Percentiles rank a stretch among this genome's conserved stretches.
Conservation (phyloP, 129 eudicot genomes). For the Escallonia herrerae region DNA sequence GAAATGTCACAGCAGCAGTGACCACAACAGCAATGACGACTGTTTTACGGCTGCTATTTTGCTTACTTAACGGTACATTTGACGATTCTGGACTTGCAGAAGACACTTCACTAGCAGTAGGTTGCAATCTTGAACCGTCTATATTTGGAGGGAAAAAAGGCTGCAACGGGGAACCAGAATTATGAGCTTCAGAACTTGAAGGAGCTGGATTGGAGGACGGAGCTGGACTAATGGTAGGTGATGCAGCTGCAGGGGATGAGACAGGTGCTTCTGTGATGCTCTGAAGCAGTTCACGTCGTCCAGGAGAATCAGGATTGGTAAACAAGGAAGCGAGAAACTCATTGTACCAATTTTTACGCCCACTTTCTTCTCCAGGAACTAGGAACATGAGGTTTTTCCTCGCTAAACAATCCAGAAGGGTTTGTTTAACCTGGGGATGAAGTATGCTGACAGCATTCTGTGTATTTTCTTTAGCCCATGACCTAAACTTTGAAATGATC, state of each 20-base stretch:
- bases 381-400: constrained; percentile 29
- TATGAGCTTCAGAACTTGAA: constrained; percentile 16
- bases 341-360: background rate
- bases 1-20: constrained; percentile 52
- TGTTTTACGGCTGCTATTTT: constrained; percentile 23
- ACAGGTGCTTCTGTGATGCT: background rate
- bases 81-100: constrained; percentile 21
- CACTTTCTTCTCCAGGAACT: background rate
- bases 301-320: background rate
- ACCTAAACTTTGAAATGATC: constrained; percentile 11
- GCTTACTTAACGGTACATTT: constrained; percentile 8
- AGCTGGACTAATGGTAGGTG: constrained; percentile 7
- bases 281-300: background rate
- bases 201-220: constrained; percentile 35
- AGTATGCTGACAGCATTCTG: constrained; percentile 21
- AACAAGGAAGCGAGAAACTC: background rate
- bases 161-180: constrained; percentile 17
- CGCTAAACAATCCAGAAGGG: constrained; percentile 53
- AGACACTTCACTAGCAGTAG: constrained; percentile 6
- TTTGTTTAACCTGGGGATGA: constrained; percentile 40
- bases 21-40: constrained; percentile 56
- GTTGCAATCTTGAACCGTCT: constrained; percentile 10
- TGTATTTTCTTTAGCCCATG: constrained; percentile 12
- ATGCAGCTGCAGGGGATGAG: background rate
- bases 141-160: constrained; percentile 20